Base-by-base conservation (phyloP, 805 yeast species). In the Starmera quercuum region DNA sequence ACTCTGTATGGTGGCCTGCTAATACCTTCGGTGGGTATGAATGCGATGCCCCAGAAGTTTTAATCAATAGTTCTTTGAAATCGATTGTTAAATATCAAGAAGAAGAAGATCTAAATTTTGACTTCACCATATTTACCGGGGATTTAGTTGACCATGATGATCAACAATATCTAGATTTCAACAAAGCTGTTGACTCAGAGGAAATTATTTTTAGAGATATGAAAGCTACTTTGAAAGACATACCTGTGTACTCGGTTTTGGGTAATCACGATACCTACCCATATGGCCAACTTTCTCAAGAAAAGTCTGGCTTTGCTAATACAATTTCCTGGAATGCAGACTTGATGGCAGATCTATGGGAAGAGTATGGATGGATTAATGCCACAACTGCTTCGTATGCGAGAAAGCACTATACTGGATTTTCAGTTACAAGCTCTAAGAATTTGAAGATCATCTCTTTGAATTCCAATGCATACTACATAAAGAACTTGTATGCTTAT, bases 241-340 rank as follows among this genome's bases (percentile, higher is more conserved):
- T 25, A 8, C 27, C 27, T 14, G 70, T 80, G 5, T 78, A 60
- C 49, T 68, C 84, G 7, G 74, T 73, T 16, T 57, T 80, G 46
- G 87, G 87, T 19, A 78, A 77, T 51, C 86, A 81, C 54, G 87
- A 80, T 49, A 72, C 78, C 20, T 80, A 69, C 63, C 87, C 88
- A 14, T 47, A 78, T 45, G 82, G 79, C 23, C 84, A 79, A 51
- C 53, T 78, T 37, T 80, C 84, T 3, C 81, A 78, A 37, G 41
- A 34, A 21, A 48, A 53, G 24, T 65, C 71, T 16, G 71, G 72
- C 7, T 70, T 61, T 38, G 49, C 54, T 2, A 57, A 62, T 40
- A 57, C 61, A 44, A 64, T 66, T 37, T 49, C 58, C 13, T 70
- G 69, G 66, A 71, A 72, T 42, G 53, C 61, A 3, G 71, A 70